These are phyloP conservation scores for Candida arabinofermentans DNA, from an alignment of 805 yeast genomes.

Conservation along the genomic window DNA sequence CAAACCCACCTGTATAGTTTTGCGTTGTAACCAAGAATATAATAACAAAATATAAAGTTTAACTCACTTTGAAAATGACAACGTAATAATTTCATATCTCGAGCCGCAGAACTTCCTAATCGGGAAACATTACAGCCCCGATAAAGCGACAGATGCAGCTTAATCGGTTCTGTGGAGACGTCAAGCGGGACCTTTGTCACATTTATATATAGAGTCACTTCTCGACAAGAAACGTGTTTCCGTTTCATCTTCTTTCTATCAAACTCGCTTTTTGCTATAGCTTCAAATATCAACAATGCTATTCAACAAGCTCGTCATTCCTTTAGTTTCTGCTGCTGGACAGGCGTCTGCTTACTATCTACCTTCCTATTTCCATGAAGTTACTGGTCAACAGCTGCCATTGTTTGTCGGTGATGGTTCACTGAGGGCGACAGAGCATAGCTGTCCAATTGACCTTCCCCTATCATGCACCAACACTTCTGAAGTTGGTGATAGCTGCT, in stretches of 20 bases:
- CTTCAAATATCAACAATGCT: no score
- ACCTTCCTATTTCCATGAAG: not conserved
- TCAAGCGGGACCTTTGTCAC: no score
- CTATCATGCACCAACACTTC: constrained; percentile 57
- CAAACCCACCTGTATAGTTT: no score
- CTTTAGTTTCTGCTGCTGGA: not conserved
- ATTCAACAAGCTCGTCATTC: not conserved
- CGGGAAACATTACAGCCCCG: not conserved
- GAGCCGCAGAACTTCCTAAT: not conserved
- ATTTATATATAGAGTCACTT: no score
- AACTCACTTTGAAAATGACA: no score
- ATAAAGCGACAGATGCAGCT: not conserved
- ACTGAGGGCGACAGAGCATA: constrained; percentile 1
- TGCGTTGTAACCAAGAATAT: no score
- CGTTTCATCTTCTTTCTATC: no score
- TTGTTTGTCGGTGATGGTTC: not conserved
- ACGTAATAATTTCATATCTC: no score
- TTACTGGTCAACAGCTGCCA: not conserved
- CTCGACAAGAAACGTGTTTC: no score
- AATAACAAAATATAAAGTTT: no score
- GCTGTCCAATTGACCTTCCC: constrained; percentile 58
- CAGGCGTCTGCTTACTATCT: not conserved
- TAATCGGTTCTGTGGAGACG: no score
- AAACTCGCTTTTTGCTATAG: no score
- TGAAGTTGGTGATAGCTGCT: constrained; percentile 59